These are phyloP conservation scores for Staphylotrichum tortipilum DNA, from an alignment of 495 filamentous ascomycete species.

Conservation along the genomic window DNA sequence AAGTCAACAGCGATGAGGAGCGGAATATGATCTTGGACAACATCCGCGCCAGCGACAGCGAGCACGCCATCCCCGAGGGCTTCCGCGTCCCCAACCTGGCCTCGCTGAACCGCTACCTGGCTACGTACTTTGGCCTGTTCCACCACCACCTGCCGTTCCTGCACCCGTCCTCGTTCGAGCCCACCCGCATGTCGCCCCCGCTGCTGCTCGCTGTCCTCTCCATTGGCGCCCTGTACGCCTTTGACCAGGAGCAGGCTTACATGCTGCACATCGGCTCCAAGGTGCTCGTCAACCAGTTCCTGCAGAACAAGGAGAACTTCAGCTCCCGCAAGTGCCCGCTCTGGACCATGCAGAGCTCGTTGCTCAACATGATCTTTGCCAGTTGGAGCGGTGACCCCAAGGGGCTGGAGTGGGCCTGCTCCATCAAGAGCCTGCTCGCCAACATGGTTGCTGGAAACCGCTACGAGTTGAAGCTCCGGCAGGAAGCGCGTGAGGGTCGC, in stretches of 20 bases:
- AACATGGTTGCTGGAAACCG: conserved; percentile 98
- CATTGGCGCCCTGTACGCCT: conserved; percentile 92
- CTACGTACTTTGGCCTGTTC: conserved; percentile 94
- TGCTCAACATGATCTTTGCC: conserved; percentile 98
- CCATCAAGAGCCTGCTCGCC: conserved; percentile 92
- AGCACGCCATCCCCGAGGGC: conserved; percentile 73
- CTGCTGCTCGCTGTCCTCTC: conserved; percentile 86
- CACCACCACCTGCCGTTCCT: conserved; percentile 96
- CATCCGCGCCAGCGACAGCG: conserved; percentile 67
- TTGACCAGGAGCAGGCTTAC: conserved; percentile 91
- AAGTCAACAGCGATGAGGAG: conserved; percentile 68
- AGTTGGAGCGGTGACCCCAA: conserved; percentile 99
- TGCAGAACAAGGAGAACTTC: conserved; percentile 97
- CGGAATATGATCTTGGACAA: conserved; percentile 75
- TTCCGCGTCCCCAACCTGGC: conserved; percentile 76
- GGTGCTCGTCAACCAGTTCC: conserved; percentile 88
- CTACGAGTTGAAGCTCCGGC: conserved; percentile 88
- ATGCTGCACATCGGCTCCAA: conserved; percentile 97
- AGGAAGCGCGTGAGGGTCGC: conserved; percentile 73
- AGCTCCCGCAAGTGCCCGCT: conserved; percentile 96
- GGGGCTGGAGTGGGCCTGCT: conserved; percentile 96
- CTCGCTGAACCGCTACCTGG: conserved; percentile 79
- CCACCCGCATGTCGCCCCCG: conserved; percentile 65
- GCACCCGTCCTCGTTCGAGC: conserved; percentile 85
- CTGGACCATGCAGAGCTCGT: conserved; percentile 93